Evolutionary conservation across 495 filamentous ascomycete genomes (phyloP).

Genomic region (Tetracladium marchalianum): DNA sequence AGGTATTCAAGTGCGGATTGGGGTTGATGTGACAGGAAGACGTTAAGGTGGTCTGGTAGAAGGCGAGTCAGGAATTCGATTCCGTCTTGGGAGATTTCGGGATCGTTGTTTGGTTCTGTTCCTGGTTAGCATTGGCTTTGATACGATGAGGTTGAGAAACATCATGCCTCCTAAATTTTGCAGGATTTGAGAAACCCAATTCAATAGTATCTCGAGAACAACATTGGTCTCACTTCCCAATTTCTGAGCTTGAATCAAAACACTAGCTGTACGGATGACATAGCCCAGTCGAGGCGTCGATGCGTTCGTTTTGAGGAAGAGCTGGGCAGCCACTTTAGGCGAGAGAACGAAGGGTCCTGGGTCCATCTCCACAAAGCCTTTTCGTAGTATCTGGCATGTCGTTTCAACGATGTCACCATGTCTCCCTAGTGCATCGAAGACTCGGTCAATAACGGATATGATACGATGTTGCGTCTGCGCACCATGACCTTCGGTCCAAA

Average conservation of each 20-base stretch:
- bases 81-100: slow-evolving; percentile 68
- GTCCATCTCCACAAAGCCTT: slow-evolving; percentile 68
- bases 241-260: slow-evolving; percentile 50
- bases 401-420: slow-evolving; percentile 65
- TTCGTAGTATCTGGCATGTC: slow-evolving; percentile 63
- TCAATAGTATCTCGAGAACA: slow-evolving; percentile 45
- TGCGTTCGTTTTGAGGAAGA: slow-evolving; percentile 52
- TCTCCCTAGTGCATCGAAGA: slow-evolving; percentile 39
- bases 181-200: slow-evolving; percentile 57
- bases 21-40: slow-evolving; percentile 42
- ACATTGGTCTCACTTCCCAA: slow-evolving; percentile 23
- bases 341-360: slow-evolving; percentile 74
- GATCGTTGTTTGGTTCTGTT: slow-evolving; percentile 53
- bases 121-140: not conserved
- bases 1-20: slow-evolving; percentile 49
- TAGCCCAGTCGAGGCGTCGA: slow-evolving; percentile 60
- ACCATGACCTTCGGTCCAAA: slow-evolving; percentile 51
- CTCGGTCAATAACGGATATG: slow-evolving; percentile 19
- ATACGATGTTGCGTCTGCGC: slow-evolving; percentile 44
- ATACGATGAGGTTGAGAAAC: slow-evolving; percentile 9
- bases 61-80: slow-evolving; percentile 63
- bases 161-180: slow-evolving; percentile 47
- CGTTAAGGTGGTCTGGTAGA: slow-evolving; percentile 50
- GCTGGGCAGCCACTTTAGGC: slow-evolving; percentile 56
- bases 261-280: slow-evolving; percentile 70